phyloP scores from a whole-genome alignment of 228 moss, liverwort and hornwort genomes.

The Sphagnum fallax region DNA sequence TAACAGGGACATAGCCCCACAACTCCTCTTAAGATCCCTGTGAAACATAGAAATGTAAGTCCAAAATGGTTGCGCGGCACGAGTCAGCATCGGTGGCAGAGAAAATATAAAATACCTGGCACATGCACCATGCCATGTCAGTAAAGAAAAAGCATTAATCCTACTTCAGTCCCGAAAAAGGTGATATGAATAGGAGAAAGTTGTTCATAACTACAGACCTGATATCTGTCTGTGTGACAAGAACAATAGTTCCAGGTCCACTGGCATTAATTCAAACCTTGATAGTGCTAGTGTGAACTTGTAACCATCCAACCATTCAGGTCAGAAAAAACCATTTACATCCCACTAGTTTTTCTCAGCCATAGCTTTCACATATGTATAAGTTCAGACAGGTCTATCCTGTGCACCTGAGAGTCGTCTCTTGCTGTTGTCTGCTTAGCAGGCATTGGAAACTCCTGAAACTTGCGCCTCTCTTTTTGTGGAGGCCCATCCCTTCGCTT shows the following conservation, averaged over 20 bases:
- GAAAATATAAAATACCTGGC: conserved; percentile 80
- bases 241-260: no score
- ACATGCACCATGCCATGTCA: conserved; percentile 89
- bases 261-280: not conserved
- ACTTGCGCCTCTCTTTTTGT: conserved; percentile 70
- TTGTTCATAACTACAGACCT: not conserved
- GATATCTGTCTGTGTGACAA: no score
- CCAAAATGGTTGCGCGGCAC: conserved; percentile 92
- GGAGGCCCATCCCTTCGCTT: conserved; percentile 25
- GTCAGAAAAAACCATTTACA: no score
- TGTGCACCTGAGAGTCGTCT: conserved; percentile 52
- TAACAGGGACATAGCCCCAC: conserved; percentile 23
- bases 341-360: no score
- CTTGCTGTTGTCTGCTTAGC: conserved; percentile 43
- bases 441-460: conserved; percentile 73
- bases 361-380: no score
- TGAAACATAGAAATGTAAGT: conserved; percentile 96
- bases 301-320: not conserved
- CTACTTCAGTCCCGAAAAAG: not conserved
- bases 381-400: no score
- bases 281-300: not conserved
- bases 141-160: conserved; percentile 17
- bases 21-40: conserved; percentile 61
- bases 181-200: no score
- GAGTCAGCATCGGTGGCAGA: conserved; percentile 86